Evolutionary conservation across 1,284 basidiomycete genomes (phyloP).

Genomic region (Ustilago xerochloae): DNA sequence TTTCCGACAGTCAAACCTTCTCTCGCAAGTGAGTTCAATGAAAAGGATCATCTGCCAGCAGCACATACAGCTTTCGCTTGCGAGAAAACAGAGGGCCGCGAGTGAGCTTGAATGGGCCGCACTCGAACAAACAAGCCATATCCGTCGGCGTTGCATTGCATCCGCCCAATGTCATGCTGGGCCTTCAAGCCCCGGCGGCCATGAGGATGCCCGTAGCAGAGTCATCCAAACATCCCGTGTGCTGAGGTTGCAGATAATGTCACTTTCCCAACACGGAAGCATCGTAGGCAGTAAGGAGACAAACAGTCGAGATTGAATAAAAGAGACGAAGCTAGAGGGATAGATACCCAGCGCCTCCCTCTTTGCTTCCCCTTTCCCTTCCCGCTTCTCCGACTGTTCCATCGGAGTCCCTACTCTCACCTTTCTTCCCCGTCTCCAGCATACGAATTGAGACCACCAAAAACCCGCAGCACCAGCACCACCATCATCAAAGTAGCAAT

Average conservation of each 20-base stretch:
- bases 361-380: neutral
- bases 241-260: neutral
- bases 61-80: no score
- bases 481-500: neutral
- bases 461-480: neutral
- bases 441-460: neutral
- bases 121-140: conserved; percentile 14
- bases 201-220: neutral
- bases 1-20: no score
- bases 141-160: neutral
- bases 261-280: conserved; percentile 18
- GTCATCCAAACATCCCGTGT: conserved; percentile 3
- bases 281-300: conserved; percentile 3
- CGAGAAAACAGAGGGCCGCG: neutral
- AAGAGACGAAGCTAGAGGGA: neutral
- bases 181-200: neutral
- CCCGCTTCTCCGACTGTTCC: neutral
- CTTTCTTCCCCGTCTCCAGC: neutral
- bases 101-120: neutral
- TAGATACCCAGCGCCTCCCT: neutral
- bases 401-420: neutral
- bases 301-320: conserved; percentile 8
- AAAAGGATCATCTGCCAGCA: no score
- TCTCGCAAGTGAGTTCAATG: no score
- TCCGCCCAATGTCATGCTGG: neutral